Evolutionary conservation across 2,329 filamentous ascomycete genomes (phyloP), one percentile per base, ranked within the genome.

Genomic region (Orbilia brochopaga): DNA sequence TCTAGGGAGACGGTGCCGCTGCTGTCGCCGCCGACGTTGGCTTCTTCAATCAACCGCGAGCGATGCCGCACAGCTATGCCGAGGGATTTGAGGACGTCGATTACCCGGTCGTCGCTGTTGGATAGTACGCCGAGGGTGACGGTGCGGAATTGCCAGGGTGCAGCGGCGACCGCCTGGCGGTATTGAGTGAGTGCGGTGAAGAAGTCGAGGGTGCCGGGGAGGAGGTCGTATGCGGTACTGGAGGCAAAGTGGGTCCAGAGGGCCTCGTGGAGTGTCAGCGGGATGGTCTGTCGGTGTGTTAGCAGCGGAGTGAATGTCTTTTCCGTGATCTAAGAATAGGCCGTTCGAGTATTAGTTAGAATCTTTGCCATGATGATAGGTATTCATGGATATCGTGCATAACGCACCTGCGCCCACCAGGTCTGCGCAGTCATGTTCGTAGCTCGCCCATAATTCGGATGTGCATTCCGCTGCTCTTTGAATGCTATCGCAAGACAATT

Each of bases 51-150:
- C 5, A 42, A 2, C 5, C 11, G n/a, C 8, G 32, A 10, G 32
- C 48, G 44, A n/a, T 58, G 58, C 0, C 4, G n/a, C 11, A 23
- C 44, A 0, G 8, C n/a, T 7, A 61, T 63, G 57, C 84, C 85
- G 2, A 88, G 78, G 0, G 84, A 85, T 0, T 80, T 78, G 2
- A 88, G 77, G 21, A 88, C 81, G 24, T 78, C 78, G 0, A 83
- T 81, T 0, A 87, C 83, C n/a, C 86, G 81, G 75, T 85, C 82
- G 74, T 89, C 86, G 0, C 86, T 88, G 76, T 88, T 88, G 10
- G 85, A 86, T 56, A 88, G 81, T 4, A 88, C 80, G 24, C 86
- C 86, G 3, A 86, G 79, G 1, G 85, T 78, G 2, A 83, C 80
- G 11, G 76, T 77, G 13, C 65, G 56, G 35, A 56, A 57, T n/a